Conservation (phyloP, 768 basidiomycete genomes). For the Tulasnella sp. region DNA sequence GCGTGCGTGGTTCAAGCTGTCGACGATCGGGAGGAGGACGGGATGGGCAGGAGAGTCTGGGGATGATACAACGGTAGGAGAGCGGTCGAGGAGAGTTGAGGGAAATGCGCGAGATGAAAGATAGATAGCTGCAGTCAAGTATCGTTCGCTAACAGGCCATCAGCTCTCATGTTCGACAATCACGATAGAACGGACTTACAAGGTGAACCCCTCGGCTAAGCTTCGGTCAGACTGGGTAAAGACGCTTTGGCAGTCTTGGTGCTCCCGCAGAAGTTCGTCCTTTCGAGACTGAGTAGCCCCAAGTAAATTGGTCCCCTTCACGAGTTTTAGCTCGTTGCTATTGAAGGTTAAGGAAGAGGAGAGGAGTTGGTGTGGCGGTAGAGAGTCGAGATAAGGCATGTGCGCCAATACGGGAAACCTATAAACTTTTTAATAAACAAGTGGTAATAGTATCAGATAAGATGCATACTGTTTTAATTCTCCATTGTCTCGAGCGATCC, state of each 20-base stretch:
- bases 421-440: neutral
- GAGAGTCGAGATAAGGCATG: constrained; percentile 47
- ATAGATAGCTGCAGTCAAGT: constrained; percentile 60
- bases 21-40: constrained; percentile 75
- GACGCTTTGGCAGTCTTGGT: constrained; percentile 39
- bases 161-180: neutral
- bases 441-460: neutral
- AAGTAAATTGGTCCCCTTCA: constrained; percentile 70
- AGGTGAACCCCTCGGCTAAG: constrained; percentile 47
- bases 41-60: constrained; percentile 42
- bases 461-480: neutral
- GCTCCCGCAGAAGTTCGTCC: constrained; percentile 50
- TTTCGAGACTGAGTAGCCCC: constrained; percentile 61
- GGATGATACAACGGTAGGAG: constrained; percentile 37
- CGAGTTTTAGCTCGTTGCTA: constrained; percentile 43
- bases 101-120: constrained; percentile 85
- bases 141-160: constrained; percentile 43
- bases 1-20: constrained; percentile 75
- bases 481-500: constrained; percentile 30
- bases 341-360: constrained; percentile 67
- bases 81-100: constrained; percentile 56
- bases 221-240: constrained; percentile 28
- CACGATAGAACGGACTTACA: constrained; percentile 34
- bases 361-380: constrained; percentile 47
- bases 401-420: constrained; percentile 22